Evolutionary conservation across 148 eudicot species (phyloP), one percentile per base, ranked within the genome.

Genomic region (Amaranthus cruentus): DNA sequence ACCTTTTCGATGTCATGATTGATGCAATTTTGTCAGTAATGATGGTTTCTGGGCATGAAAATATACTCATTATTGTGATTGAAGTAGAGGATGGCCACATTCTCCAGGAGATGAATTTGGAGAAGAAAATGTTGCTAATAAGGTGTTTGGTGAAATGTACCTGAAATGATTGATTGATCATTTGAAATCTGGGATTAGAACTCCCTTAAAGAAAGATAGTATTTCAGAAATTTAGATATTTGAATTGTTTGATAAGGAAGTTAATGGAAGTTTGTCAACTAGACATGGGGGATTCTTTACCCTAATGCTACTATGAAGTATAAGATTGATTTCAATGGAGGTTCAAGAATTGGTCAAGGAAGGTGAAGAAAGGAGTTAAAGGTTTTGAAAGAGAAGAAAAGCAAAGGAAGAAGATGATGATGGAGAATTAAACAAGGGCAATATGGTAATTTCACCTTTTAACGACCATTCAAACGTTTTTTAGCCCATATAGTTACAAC

Each of bases 201-300:
- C 97, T 2, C 93, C 97, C 1, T 50, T 92, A 84, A 83, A 89
- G 80, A 90, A 87, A 62, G 97, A 90, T 15, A 93, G 96, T 1
- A 87, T 75, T 0, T 73, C 78, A 4, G 85, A 83, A 78, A 86
- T 81, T 14, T 90, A 85, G 68, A 69, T 90, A 3, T 92, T 82
- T 47, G 85, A 92, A 64, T 43, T 90, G 75, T 90, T 92, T 55
- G 97, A 92, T 55, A 73, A 52, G 0, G 78, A 72, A 62, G 49
- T 18, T 9, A 42, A 71, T 53, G 14, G 5, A 21, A 54, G 62
- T 49, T 15, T 55, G 44, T 49, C 49, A 18, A 53, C 6, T 21
- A 58, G 47, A 12, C 66, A 79, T 80, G 82, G 82, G 82, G 82
- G 55, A 80, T 80, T 47, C 52, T 85, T 74, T 79, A 79, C 49